These are phyloP conservation scores for Fusarium secorum DNA, from an alignment of 2,329 filamentous ascomycete species.

Conservation along the genomic window DNA sequence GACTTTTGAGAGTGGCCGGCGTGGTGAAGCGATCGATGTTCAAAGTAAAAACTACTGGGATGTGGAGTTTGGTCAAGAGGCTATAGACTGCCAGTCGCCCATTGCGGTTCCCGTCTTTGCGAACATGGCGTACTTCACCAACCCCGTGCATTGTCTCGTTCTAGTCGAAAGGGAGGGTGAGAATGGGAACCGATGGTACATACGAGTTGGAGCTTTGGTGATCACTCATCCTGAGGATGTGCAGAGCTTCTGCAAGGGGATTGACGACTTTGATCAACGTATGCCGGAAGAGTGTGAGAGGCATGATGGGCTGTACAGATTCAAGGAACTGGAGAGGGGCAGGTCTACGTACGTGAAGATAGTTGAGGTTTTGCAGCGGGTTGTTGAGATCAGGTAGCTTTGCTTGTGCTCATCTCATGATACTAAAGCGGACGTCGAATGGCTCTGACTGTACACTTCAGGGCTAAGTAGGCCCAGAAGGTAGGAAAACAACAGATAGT, in stretches of 20 bases:
- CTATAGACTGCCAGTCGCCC: background rate
- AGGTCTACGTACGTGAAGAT: background rate
- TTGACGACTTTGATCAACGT: background rate
- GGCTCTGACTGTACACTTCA: background rate
- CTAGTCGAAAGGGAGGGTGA: background rate
- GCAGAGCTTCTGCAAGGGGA: background rate
- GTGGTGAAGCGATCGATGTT: background rate
- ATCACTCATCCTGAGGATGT: background rate
- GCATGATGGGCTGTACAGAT: background rate
- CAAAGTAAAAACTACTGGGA: conserved; percentile 17
- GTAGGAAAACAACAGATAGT: background rate
- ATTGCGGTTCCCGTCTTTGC: conserved; percentile 11
- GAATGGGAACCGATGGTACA: background rate
- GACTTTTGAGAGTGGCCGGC: accelerated
- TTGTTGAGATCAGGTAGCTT: background rate
- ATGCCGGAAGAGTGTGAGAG: background rate
- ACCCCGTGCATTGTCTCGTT: background rate
- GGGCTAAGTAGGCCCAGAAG: background rate
- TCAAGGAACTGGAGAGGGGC: background rate
- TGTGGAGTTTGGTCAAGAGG: conserved; percentile 3
- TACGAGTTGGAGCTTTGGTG: conserved; percentile 5
- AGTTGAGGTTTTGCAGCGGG: background rate
- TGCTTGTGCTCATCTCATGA: background rate
- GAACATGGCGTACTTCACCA: background rate
- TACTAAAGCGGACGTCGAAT: no score